These are phyloP conservation scores for Linum lewisii DNA, from an alignment of 345 rosid species.

Conservation along the genomic window DNA sequence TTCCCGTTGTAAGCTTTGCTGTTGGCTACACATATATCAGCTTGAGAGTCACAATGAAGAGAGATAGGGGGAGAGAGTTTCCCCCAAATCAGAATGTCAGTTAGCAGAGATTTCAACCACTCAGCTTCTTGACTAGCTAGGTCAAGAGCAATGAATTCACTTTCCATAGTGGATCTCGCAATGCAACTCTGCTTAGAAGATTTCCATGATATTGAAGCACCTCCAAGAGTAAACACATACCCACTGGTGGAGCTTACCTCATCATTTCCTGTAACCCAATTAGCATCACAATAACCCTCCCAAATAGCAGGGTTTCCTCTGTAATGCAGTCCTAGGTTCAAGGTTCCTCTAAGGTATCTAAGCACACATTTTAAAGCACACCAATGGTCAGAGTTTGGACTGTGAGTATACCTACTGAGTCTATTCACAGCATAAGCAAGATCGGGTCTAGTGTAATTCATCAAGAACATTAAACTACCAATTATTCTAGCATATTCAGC, in stretches of 20 bases:
- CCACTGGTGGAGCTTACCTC: too few species aligned
- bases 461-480: neutral
- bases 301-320: neutral
- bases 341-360: neutral
- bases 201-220: neutral
- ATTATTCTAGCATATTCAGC: neutral
- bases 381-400: neutral
- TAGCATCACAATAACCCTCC: neutral
- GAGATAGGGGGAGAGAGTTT: neutral
- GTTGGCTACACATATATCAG: neutral
- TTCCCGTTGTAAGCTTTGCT: neutral
- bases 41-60: neutral
- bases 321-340: neutral
- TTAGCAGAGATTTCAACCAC: neutral
- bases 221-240: neutral
- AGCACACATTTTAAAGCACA: neutral
- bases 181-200: neutral
- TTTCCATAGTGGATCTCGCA: neutral
- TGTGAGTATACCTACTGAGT: neutral
- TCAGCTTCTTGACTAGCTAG: neutral
- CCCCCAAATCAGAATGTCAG: neutral
- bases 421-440: neutral
- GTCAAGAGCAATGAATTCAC: neutral
- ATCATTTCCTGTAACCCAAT: neutral
- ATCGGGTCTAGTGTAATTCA: too few species aligned